Evolutionary conservation across 176 grass and related monocot genomes (phyloP).

Genomic region (Avena sativa): DNA sequence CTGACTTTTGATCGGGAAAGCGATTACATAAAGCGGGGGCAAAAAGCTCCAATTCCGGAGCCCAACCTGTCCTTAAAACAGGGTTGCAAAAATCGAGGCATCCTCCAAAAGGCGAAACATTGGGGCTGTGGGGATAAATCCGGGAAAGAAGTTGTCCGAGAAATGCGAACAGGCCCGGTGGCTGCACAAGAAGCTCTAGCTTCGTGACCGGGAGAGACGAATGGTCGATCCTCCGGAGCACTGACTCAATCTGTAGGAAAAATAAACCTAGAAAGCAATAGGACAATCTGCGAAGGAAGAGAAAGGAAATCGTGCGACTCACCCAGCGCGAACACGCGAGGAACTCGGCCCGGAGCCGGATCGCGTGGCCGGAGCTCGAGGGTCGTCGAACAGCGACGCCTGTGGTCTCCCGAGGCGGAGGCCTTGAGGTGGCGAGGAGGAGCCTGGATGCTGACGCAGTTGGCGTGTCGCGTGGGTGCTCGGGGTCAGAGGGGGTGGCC

Average conservation of each 20-base stretch:
- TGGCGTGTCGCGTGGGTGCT: neutral
- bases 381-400: slow-evolving; percentile 37
- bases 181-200: neutral
- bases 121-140: neutral
- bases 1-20: neutral
- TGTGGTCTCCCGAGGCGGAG: slow-evolving; percentile 9
- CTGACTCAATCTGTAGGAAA: neutral
- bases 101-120: neutral
- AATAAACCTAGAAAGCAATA: neutral
- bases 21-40: neutral
- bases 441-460: neutral
- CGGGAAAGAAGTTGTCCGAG: neutral
- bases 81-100: neutral
- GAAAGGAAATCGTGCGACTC: neutral
- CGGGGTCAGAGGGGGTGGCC: neutral
- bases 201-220: neutral
- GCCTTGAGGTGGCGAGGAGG: neutral
- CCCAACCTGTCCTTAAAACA: neutral
- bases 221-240: neutral
- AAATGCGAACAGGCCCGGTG: neutral
- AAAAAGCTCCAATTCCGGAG: neutral
- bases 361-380: neutral
- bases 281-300: neutral
- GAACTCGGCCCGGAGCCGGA: neutral
- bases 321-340: neutral